phyloP scores from a whole-genome alignment of 2,329 filamentous ascomycete species.

The Ceratocystis eucalypticola region DNA sequence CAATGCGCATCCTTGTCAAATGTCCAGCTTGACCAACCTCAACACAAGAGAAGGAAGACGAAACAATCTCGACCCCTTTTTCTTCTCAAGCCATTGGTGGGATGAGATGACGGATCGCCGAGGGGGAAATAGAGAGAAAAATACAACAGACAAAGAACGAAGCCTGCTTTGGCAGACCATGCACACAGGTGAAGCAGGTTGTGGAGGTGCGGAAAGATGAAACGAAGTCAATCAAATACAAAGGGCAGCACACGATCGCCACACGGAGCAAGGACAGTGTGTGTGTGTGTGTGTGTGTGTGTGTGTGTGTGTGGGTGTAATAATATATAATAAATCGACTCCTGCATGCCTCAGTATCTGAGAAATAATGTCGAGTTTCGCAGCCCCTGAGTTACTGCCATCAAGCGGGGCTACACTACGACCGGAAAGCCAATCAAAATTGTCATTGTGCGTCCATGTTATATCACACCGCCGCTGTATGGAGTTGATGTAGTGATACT shows the following conservation, averaged over 20 bases:
- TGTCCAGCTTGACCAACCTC: not conserved
- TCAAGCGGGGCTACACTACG: not conserved
- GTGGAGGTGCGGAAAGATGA: not conserved
- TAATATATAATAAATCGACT: not conserved
- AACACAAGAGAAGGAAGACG: too few relatives aligned
- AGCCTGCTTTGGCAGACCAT: not conserved
- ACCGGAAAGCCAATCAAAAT: not conserved
- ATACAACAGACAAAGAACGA: too few relatives aligned
- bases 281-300: not conserved
- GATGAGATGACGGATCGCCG: conserved; percentile 6
- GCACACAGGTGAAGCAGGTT: not conserved
- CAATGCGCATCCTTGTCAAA: not conserved
- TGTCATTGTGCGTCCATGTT: not conserved
- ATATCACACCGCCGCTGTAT: too few relatives aligned
- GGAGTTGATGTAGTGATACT: too few relatives aligned
- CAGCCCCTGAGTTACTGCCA: conserved; percentile 1
- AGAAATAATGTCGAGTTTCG: not conserved
- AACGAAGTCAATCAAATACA: not conserved
- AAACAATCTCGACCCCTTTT: not conserved
- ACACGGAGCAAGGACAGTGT: not conserved
- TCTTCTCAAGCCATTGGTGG: not conserved
- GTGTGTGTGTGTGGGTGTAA: not conserved
- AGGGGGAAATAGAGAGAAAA: not conserved
- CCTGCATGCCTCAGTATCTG: not conserved
- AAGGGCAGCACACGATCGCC: not conserved